Conservation (phyloP, 1,284 basidiomycete genomes). For the Cronartium quercuum region DNA sequence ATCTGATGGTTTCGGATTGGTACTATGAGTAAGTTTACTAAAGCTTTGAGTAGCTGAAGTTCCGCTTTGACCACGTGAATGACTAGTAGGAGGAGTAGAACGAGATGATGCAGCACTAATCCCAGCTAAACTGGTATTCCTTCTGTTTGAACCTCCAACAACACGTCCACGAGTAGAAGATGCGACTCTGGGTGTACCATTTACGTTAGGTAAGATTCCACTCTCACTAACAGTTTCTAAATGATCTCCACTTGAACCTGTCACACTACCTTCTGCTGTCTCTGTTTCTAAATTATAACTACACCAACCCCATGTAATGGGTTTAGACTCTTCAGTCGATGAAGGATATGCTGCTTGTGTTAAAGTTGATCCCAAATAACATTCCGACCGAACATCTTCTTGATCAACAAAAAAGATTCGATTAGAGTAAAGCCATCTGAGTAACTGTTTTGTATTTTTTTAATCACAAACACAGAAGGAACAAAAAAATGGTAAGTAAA, state of each 20-base stretch:
- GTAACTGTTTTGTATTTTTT: too few relatives aligned
- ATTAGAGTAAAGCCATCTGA: constrained; percentile 30
- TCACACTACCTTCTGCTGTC: neutral
- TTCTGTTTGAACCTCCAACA: neutral
- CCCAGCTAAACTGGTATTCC: neutral
- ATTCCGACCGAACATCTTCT: constrained; percentile 23
- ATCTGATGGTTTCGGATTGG: neutral
- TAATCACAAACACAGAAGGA: too few relatives aligned
- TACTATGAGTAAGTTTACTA: neutral
- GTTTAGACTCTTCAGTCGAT: neutral
- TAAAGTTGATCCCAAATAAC: neutral
- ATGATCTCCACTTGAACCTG: neutral
- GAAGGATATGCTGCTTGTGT: neutral
- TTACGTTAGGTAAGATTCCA: neutral
- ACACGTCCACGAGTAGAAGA: neutral
- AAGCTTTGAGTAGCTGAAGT: neutral
- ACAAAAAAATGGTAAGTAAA: neutral
- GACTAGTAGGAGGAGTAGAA: too few relatives aligned
- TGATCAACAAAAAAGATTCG: constrained; percentile 37
- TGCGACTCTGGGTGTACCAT: neutral
- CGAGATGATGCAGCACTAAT: too few relatives aligned
- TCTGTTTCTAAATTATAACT: neutral
- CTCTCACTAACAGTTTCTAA: neutral
- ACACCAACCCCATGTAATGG: neutral
- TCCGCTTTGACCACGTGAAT: neutral